Conservation (phyloP, 129 eudicot genomes). For the Lactuca sativa region DNA sequence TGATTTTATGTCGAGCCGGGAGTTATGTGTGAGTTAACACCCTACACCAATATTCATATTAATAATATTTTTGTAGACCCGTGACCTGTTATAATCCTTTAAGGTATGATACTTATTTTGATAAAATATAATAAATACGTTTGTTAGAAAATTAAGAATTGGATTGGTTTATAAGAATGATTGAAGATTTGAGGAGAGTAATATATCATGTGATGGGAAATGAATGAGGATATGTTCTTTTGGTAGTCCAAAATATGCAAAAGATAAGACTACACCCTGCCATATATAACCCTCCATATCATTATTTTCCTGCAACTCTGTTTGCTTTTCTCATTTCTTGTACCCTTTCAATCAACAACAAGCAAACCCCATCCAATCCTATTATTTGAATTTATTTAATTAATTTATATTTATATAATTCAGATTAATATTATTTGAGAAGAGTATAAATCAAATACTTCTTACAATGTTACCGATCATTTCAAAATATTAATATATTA, state of each 20-base stretch:
- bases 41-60: no score
- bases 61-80: neutral
- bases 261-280: slow-evolving; percentile 34
- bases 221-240: slow-evolving; percentile 20
- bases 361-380: neutral
- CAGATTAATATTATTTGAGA: neutral
- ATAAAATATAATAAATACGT: neutral
- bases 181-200: slow-evolving; percentile 2
- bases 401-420: no score
- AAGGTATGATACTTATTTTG: neutral
- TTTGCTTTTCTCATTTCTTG: slow-evolving; percentile 12
- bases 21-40: no score
- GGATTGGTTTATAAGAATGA: slow-evolving; percentile 18
- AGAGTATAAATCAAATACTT: no score
- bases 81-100: neutral
- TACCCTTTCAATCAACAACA: slow-evolving; percentile 30
- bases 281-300: slow-evolving; percentile 22
- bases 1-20: no score
- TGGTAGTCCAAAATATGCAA: slow-evolving; percentile 25
- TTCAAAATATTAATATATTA: no score
- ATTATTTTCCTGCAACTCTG: slow-evolving; percentile 36
- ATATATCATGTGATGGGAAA: slow-evolving; percentile 25
- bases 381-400: no score
- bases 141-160: neutral
- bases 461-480: no score